These are phyloP conservation scores for Pseudopediastrum boryanum DNA, from an alignment of 139 green algal genomes.

Conservation along the genomic window DNA sequence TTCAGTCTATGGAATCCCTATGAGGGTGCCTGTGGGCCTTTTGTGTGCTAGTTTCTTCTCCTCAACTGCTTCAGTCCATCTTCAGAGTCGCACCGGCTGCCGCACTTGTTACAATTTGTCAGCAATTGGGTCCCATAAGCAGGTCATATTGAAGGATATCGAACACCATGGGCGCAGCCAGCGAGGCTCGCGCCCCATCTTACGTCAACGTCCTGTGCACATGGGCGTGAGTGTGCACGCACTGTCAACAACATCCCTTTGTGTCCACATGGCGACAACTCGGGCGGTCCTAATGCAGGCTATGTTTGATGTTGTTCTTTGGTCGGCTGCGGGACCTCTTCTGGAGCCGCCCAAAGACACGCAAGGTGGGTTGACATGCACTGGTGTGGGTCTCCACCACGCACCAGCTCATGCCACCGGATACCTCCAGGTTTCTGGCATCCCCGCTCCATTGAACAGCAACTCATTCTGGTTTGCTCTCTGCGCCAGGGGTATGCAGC, in stretches of 20 bases:
- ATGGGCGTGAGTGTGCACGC: constrained; percentile 21
- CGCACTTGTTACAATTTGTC: too few relatives aligned
- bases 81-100: too few relatives aligned
- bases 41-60: too few relatives aligned
- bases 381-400: neutral
- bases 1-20: too few relatives aligned
- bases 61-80: too few relatives aligned
- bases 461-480: neutral
- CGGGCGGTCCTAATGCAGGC: constrained; percentile 9
- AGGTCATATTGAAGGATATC: too few relatives aligned
- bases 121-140: too few relatives aligned
- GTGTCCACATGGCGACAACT: neutral
- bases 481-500: constrained; percentile 86
- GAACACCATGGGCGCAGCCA: too few relatives aligned
- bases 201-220: constrained; percentile 36
- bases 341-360: constrained; percentile 39
- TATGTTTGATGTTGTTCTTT: constrained; percentile 35
- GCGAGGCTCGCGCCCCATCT: constrained; percentile 7
- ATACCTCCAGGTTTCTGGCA: too few relatives aligned
- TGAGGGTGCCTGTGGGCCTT: too few relatives aligned
- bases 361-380: constrained; percentile 29
- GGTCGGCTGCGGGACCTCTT: constrained; percentile 77
- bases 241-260: neutral
- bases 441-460: neutral
- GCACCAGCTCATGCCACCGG: neutral